Conservation (phyloP, 768 basidiomycete genomes). For the Calocybe gangraenosa region DNA sequence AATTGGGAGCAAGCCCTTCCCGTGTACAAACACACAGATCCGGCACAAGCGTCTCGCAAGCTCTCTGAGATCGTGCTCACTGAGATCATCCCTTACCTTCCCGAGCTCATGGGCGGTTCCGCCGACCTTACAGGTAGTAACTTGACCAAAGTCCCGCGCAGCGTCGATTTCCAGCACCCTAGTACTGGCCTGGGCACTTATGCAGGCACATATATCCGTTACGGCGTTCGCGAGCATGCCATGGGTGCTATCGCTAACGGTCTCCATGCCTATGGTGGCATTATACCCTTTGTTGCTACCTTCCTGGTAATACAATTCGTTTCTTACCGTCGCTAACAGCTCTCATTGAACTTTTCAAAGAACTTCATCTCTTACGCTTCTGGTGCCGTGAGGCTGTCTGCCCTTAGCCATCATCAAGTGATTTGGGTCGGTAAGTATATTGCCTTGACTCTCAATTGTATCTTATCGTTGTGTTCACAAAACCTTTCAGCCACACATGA, state of each 20-base stretch:
- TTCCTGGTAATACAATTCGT: constrained; percentile 61
- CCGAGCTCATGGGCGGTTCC: constrained; percentile 86
- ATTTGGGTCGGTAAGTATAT: constrained; percentile 81
- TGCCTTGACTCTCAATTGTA: not conserved
- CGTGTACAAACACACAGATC: constrained; percentile 76
- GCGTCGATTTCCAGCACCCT: constrained; percentile 90
- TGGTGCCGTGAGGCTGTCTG: constrained; percentile 88
- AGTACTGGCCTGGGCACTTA: constrained; percentile 81
- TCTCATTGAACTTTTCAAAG: constrained; percentile 28
- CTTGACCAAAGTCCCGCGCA: constrained; percentile 80
- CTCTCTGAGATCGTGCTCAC: constrained; percentile 87
- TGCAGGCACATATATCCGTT: constrained; percentile 87
- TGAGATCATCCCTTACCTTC: constrained; percentile 66
- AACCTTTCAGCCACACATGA: constrained; percentile 76
- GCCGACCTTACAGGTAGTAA: constrained; percentile 93
- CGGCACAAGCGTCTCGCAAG: constrained; percentile 89
- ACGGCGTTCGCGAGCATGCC: constrained; percentile 95
- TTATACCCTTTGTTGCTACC: constrained; percentile 88
- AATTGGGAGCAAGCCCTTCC: constrained; percentile 87
- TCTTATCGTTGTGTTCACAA: not conserved
- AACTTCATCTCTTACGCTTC: constrained; percentile 95
- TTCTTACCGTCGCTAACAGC: not conserved
- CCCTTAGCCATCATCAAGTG: constrained; percentile 84
- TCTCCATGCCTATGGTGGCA: constrained; percentile 82
- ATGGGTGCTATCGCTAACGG: constrained; percentile 98